Percentiles rank a stretch among this genome's conserved stretches.
These are phyloP conservation scores for Rhizopogon hawkerae DNA, from an alignment of 1,284 basidiomycete species.

Conservation along the genomic window DNA sequence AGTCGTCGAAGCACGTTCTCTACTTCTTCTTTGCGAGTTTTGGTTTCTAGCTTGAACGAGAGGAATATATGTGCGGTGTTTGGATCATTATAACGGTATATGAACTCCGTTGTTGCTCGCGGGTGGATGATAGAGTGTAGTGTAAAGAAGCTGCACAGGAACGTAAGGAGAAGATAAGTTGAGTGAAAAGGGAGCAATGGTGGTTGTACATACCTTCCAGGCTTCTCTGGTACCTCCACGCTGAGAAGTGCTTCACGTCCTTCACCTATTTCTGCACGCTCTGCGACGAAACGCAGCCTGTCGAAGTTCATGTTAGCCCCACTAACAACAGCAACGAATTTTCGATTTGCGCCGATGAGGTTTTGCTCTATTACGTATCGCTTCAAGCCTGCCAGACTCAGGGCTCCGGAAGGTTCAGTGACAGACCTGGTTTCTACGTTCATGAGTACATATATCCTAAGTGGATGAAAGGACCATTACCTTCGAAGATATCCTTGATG, in stretches of 20 bases:
- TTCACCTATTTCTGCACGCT: conserved; percentile 96
- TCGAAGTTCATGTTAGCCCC: conserved; percentile 99
- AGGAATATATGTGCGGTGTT: conserved; percentile 79
- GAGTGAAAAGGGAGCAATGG: conserved; percentile 3
- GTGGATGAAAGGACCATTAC: conserved; percentile 33
- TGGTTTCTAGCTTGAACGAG: conserved; percentile 79
- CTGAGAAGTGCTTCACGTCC: conserved; percentile 88
- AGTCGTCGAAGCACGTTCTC: conserved; percentile 56
- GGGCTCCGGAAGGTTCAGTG: conserved; percentile 95
- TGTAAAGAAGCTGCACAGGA: conserved; percentile 67
- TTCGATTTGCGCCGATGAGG: conserved; percentile 75
- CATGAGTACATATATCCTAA: neutral
- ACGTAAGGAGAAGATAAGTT: conserved; percentile 9
- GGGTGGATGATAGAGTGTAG: conserved; percentile 86
- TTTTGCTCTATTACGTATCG: conserved; percentile 78
- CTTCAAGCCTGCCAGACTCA: conserved; percentile 89
- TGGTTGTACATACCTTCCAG: conserved; percentile 62
- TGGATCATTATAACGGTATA: conserved; percentile 77
- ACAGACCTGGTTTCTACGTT: conserved; percentile 81
- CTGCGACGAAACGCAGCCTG: conserved; percentile 91
- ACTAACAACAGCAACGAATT: conserved; percentile 86
- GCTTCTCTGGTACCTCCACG: conserved; percentile 87
- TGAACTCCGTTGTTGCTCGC: conserved; percentile 93
- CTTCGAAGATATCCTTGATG: conserved; percentile 98
- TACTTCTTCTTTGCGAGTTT: conserved; percentile 61